Evolutionary conservation across 495 filamentous ascomycete species (phyloP), one percentile per base, ranked within the genome.

Genomic region (Hypoxylon fuscum): DNA sequence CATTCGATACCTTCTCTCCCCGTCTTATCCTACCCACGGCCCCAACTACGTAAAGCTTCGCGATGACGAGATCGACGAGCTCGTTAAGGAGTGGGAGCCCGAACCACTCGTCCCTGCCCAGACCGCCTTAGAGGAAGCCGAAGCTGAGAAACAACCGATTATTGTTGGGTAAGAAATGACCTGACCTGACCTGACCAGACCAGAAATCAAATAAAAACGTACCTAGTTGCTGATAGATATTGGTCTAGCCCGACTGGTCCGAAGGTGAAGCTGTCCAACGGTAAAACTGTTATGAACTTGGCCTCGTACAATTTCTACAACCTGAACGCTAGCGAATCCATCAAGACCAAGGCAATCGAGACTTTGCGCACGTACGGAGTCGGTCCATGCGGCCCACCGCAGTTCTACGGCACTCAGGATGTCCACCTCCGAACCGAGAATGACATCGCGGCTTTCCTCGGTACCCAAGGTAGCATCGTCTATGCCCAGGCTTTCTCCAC

Each of bases 371-470:
- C 88, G 56, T 98, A 99, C 68, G 95, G 95, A 37, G 96, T 98
- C 31, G 95, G 95, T 17, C 93, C 95, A 47, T 99, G 95, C 75
- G 93, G 93, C 29, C 95, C 95, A 2, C 94, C 95, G 11, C 92
- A 94, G 31, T 99, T 99, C 78, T 99, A 99, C 78, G 95, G 93
- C 49, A 98, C 91, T 20, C 96, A 99, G 71, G 95, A 99, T 77
- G 93, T 99, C 15, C 96, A 99, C 74, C 92, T 97, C 86, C 92
- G 94, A 78, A 91, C 90, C 1, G 96, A 99, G 74, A 88, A 90
- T 35, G 93, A 99, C 74, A 92, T 99, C 71, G 92, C 95, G 2
- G 82, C 88, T 17, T 95, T 90, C 74, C 74, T 99, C 11, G 95
- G 95, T 7, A 88, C 90, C 14, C 84, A 92, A 29, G 87, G 88